These are phyloP conservation scores for Ogataea paradorogensis DNA, from an alignment of 805 yeast genomes.

Conservation along the genomic window DNA sequence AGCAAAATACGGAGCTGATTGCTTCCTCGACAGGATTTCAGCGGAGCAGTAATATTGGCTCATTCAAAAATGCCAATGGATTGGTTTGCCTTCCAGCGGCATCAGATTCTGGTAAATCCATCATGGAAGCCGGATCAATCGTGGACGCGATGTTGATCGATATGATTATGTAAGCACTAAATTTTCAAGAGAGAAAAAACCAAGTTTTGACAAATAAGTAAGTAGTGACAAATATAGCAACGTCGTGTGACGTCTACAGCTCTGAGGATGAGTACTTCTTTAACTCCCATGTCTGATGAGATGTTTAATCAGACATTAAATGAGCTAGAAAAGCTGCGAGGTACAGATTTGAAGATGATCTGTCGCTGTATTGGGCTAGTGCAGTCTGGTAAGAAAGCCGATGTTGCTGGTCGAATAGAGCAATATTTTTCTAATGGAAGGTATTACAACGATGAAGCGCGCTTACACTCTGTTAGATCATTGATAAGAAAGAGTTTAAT, in stretches of 20 bases:
- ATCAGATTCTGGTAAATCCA: slow-evolving; percentile 11
- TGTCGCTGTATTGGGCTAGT: slow-evolving; percentile 49
- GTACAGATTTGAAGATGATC: slow-evolving; percentile 50
- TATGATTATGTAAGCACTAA: slow-evolving; percentile 3
- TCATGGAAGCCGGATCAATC: slow-evolving; percentile 19
- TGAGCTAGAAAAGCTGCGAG: slow-evolving; percentile 39
- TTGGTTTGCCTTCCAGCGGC: slow-evolving; percentile 42
- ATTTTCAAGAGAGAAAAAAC: not conserved
- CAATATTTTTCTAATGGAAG: slow-evolving; percentile 43
- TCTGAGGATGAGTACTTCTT: slow-evolving; percentile 16
- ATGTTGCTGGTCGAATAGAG: slow-evolving; percentile 52
- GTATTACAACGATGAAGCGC: slow-evolving; percentile 36
- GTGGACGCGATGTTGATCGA: slow-evolving; percentile 32
- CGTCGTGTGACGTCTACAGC: slow-evolving; percentile 5
- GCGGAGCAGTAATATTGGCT: slow-evolving; percentile 47
- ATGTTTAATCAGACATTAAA: slow-evolving; percentile 28
- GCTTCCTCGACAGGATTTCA: slow-evolving; percentile 50
- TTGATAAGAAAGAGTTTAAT: slow-evolving; percentile 38
- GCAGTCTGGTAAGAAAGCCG: slow-evolving; percentile 58
- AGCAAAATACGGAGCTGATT: slow-evolving; percentile 27
- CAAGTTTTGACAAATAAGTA: not conserved
- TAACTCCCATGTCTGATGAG: slow-evolving; percentile 16
- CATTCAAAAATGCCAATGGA: slow-evolving; percentile 47
- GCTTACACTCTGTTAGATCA: slow-evolving; percentile 44
- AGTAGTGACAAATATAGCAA: not conserved